Evolutionary conservation across 2,329 filamentous ascomycete species (phyloP).

Genomic region (Cercospora sojina): DNA sequence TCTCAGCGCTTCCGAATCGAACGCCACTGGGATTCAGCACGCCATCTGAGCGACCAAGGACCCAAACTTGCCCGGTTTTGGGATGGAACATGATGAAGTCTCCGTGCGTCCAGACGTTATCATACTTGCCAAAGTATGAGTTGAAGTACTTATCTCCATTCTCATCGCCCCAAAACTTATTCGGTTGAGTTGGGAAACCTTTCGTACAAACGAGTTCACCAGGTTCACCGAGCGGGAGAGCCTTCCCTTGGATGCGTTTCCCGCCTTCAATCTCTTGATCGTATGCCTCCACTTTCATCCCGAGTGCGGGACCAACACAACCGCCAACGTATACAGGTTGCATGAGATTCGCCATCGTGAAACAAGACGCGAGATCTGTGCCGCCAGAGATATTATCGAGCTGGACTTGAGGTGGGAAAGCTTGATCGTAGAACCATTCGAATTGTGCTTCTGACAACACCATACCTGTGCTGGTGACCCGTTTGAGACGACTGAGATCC

Average conservation of each 20-base stretch:
- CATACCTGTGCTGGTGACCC: slow-evolving; percentile 76
- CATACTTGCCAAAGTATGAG: slow-evolving; percentile 50
- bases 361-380: slow-evolving; percentile 72
- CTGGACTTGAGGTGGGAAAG: slow-evolving; percentile 66
- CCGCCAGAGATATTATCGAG: slow-evolving; percentile 74
- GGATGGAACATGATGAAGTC: slow-evolving; percentile 75
- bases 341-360: slow-evolving; percentile 64
- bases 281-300: slow-evolving; percentile 59
- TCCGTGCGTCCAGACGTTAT: slow-evolving; percentile 75
- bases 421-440: slow-evolving; percentile 75
- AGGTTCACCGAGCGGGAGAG: slow-evolving; percentile 62
- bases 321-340: slow-evolving; percentile 63
- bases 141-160: slow-evolving; percentile 45
- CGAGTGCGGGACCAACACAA: slow-evolving; percentile 55
- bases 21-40: slow-evolving; percentile 78
- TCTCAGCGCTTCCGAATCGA: slow-evolving; percentile 75
- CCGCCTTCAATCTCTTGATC: slow-evolving; percentile 53
- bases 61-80: slow-evolving; percentile 61
- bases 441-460: slow-evolving; percentile 74
- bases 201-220: slow-evolving; percentile 71
- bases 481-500: slow-evolving; percentile 60
- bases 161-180: slow-evolving; percentile 50
- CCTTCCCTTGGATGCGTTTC: slow-evolving; percentile 46
- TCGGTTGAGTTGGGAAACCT: slow-evolving; percentile 73
- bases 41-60: slow-evolving; percentile 72